Conservation (phyloP, 495 filamentous ascomycete genomes). For the Endocarpon pusillum region DNA sequence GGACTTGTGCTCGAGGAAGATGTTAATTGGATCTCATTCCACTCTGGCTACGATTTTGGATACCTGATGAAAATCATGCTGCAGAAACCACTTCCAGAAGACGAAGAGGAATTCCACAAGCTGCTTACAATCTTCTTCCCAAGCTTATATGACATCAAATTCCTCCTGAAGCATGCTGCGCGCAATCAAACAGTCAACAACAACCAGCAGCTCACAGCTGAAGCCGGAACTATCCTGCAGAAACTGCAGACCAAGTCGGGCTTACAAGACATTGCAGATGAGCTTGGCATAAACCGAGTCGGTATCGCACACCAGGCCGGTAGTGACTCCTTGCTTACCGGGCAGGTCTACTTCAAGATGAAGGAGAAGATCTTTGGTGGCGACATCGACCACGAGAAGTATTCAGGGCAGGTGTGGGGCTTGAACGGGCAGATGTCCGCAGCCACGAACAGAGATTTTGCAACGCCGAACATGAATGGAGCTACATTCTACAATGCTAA, state of each 20-base stretch:
- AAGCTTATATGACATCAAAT: slow-evolving; percentile 87
- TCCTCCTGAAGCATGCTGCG: slow-evolving; percentile 75
- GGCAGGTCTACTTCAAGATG: slow-evolving; percentile 82
- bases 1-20: slow-evolving; percentile 78
- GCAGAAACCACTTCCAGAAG: slow-evolving; percentile 60
- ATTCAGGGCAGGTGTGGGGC: slow-evolving; percentile 77
- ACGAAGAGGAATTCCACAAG: slow-evolving; percentile 72
- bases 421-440: slow-evolving; percentile 44
- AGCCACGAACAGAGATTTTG: slow-evolving; percentile 18
- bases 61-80: slow-evolving; percentile 88
- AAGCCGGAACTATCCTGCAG: slow-evolving; percentile 49
- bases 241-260: slow-evolving; percentile 75
- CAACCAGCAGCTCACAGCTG: slow-evolving; percentile 27
- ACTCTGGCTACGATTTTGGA: slow-evolving; percentile 97
- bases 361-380: slow-evolving; percentile 74
- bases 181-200: slow-evolving; percentile 44
- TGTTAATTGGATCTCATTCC: slow-evolving; percentile 91
- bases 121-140: slow-evolving; percentile 84
- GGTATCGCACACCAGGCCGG: slow-evolving; percentile 82
- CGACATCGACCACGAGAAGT: slow-evolving; percentile 52
- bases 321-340: slow-evolving; percentile 79
- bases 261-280: slow-evolving; percentile 83
- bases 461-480: slow-evolving; percentile 37
- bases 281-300: slow-evolving; percentile 71
- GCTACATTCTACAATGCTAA: slow-evolving; percentile 37